Evolutionary conservation across 1,284 basidiomycete genomes (phyloP).

Genomic region (Sporisorium sorghi): DNA sequence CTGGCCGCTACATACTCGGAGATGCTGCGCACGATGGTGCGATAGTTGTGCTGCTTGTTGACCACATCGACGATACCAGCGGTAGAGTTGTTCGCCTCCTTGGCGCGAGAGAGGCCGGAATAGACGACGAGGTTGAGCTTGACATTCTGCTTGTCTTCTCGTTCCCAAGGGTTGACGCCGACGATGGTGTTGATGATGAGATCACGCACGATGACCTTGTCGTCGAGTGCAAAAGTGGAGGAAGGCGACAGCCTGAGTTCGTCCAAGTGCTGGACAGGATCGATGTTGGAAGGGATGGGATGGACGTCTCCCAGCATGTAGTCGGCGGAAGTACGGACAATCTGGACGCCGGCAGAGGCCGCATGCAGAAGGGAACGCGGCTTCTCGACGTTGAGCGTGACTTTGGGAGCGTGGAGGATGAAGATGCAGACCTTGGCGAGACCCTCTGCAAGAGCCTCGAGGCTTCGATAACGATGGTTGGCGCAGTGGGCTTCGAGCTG

Average conservation of each 20-base stretch:
- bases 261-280: slow-evolving; percentile 25
- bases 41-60: slow-evolving; percentile 48
- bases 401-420: slow-evolving; percentile 70
- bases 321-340: slow-evolving; percentile 59
- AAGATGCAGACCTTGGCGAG: slow-evolving; percentile 72
- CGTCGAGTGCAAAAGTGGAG: slow-evolving; percentile 44
- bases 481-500: slow-evolving; percentile 64
- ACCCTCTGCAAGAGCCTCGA: slow-evolving; percentile 64
- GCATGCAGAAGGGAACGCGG: slow-evolving; percentile 75
- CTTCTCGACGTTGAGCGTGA: slow-evolving; percentile 72
- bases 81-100: slow-evolving; percentile 19
- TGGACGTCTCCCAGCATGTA: slow-evolving; percentile 42
- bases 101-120: slow-evolving; percentile 44
- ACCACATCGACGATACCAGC: slow-evolving; percentile 52
- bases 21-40: slow-evolving; percentile 61
- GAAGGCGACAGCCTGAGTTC: slow-evolving; percentile 43
- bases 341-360: slow-evolving; percentile 72
- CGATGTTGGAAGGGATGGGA: slow-evolving; percentile 21
- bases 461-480: slow-evolving; percentile 39
- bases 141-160: slow-evolving; percentile 78
- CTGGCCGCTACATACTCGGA: slow-evolving; percentile 72
- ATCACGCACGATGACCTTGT: slow-evolving; percentile 72
- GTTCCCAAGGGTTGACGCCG: slow-evolving; percentile 80
- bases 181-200: slow-evolving; percentile 76
- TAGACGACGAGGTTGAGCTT: slow-evolving; percentile 74